Conservation (phyloP, 2,329 filamentous ascomycete species). For the Botryotinia globosa region DNA sequence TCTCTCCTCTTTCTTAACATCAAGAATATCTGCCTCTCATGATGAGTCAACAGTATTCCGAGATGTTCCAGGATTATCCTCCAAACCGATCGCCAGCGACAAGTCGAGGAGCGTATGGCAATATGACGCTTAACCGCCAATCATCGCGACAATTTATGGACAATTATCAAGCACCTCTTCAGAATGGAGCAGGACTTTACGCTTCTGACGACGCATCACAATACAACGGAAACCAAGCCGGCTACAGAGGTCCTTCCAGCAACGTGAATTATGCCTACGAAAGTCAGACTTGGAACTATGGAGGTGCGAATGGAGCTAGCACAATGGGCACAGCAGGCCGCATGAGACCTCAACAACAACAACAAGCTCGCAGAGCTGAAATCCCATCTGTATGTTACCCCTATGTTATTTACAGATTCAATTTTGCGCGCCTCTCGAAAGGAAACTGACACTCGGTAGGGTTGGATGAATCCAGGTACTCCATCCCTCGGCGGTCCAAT, state of each 20-base stretch:
- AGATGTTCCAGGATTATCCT: constrained; percentile 73
- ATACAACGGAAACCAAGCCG: constrained; percentile 47
- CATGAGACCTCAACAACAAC: constrained; percentile 45
- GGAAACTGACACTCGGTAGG: neutral
- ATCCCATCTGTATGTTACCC: constrained; percentile 67
- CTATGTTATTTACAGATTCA: constrained; percentile 2
- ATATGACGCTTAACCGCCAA: constrained; percentile 65
- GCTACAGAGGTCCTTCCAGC: constrained; percentile 29
- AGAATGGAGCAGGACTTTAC: constrained; percentile 57
- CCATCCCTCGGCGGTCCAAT: constrained; percentile 40
- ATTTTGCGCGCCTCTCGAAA: constrained; percentile 28
- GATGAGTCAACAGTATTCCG: constrained; percentile 55
- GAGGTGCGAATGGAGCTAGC: constrained; percentile 56
- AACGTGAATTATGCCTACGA: constrained; percentile 58
- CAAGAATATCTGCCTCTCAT: constrained; percentile 27
- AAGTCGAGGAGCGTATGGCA: constrained; percentile 62
- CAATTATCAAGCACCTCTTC: constrained; percentile 51
- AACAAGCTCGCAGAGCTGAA: constrained; percentile 53
- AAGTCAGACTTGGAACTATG: constrained; percentile 77
- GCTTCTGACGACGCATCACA: constrained; percentile 59
- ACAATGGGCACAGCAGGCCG: constrained; percentile 62
- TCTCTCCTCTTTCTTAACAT: constrained; percentile 19
- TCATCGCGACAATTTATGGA: constrained; percentile 73
- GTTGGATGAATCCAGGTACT: constrained; percentile 52
- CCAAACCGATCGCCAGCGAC: constrained; percentile 71